Base-by-base conservation (phyloP, 2,329 filamentous ascomycete species). In the Paecilomyces sp. region DNA sequence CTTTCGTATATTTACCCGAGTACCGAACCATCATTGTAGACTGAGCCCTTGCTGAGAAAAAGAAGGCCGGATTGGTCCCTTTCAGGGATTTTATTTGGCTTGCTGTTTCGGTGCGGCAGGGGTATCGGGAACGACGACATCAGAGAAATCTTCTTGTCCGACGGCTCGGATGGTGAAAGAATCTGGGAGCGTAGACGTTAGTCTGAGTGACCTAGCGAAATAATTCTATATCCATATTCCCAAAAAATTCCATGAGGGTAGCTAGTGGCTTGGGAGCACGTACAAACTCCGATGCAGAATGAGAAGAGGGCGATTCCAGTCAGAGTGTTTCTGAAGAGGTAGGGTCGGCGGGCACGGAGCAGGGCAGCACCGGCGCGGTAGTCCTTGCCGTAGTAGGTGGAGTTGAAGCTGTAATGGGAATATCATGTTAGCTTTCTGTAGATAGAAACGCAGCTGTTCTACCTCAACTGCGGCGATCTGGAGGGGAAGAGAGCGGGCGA, bases 101-200 rank as follows among this genome's bases (percentile, higher is more conserved):
- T 71, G 57, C 59, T 57, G 58, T 54, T 66, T 58, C 25, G 61
- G 36, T 30, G 64, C 55, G 12, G 77, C 74, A 55, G 90, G 88
- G 57, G 83, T 80, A 72, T 91, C 89, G 30, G 94, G 94, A 41
- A 97, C 88, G 72, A 91, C 88, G 68, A 97, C 92, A 73, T 99
- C 94, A 60, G 92, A 90, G 79, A 99, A 99, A 66, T 97, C 91
- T 76, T 97, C 94, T 77, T 97, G 94, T 52, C 93, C 91, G 71
- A 99, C 90, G 58, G 91, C 91, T 65, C 82, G 85, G 72, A 99
- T 88, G 51, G 88, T 90, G 74, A 85, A 90, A 58, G 82, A 78
- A 71, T 90, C 88, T 89, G n/a, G 15, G 18, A 18, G 18, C n/a
- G 8, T 47, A 18, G n/a, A 18, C 5, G 41, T 47, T 22, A 47